Base-by-base conservation (phyloP, 2,329 filamentous ascomycete species). In the Colletotrichum sp. region DNA sequence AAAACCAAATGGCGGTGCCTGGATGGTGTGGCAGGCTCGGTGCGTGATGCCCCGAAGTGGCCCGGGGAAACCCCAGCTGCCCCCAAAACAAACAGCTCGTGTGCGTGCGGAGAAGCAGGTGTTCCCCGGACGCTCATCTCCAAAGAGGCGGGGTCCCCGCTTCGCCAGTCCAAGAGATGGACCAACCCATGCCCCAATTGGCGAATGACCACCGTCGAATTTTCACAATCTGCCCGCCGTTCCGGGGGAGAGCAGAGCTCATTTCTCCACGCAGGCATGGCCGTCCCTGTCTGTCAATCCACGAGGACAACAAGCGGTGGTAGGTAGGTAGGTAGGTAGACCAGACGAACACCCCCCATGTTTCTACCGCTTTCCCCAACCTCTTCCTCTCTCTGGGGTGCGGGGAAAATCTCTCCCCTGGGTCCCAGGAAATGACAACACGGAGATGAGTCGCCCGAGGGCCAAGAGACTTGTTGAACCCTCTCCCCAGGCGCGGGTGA, bases 391-490 rank as follows among this genome's bases (percentile, higher is more conserved):
- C 30, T 16, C 68, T 30, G 24, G 32, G 57, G 63, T 76, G 72
- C 68, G 72, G 67, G 63, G 73, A 28, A 63, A 16, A 5, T 44
- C 3, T 44, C 24, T 44, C 24, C 9, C 52, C 39, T 24, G 72
- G 72, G 49, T 28, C 26, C 21, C n/a, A 21, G 32, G 49, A 64
- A 36, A 59, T 49, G 34, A 30, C 52, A 28, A n/a, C 60, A 63
- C 69, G 69, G 73, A 73, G 39, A 72, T 76, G 64, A 68, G 39
- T 63, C 59, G 34, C 36, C 73, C 73, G 73, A 68, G 44, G 18
- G 16, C 26, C 24, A n/a, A 52, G 39, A 24, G 44, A 39, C 32
- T 18, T 49, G 36, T 9, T 3, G 24, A 32, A 6, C 26, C 64
- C 18, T 6, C 4, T 30, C 13, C 13, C n/a, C 32, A n/a, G 39